phyloP scores from a whole-genome alignment of 176 grass and related monocot species.

The Melocanna baccifera region DNA sequence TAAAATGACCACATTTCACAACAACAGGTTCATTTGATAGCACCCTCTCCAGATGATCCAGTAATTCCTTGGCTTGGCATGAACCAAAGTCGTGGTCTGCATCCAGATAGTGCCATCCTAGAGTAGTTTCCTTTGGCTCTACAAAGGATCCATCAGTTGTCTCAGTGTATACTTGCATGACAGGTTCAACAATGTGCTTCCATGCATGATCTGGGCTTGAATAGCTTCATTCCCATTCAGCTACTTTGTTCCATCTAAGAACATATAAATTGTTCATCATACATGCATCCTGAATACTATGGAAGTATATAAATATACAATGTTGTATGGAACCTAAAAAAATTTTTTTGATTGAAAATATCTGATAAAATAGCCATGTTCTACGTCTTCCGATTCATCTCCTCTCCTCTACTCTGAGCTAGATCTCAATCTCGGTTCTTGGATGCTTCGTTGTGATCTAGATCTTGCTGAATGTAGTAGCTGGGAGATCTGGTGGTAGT shows the following conservation, averaged over 20 bases:
- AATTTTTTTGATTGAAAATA: constrained; percentile 20
- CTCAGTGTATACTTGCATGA: constrained; percentile 79
- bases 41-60: constrained; percentile 83
- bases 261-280: constrained; percentile 20
- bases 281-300: neutral
- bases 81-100: constrained; percentile 82
- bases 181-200: constrained; percentile 84
- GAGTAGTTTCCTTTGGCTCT: constrained; percentile 74
- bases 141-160: constrained; percentile 88
- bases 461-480: constrained; percentile 32
- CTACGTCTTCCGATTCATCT: constrained; percentile 48
- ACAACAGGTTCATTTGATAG: constrained; percentile 86
- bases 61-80: constrained; percentile 86
- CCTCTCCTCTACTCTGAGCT: neutral
- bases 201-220: constrained; percentile 43
- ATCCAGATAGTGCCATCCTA: constrained; percentile 92
- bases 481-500: constrained; percentile 23
- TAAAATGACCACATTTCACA: constrained; percentile 82
- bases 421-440: neutral
- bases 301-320: neutral
- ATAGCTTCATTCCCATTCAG: constrained; percentile 60
- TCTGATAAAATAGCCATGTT: constrained; percentile 84
- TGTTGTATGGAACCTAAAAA: neutral
- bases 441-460: neutral
- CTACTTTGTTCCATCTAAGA: constrained; percentile 64